Base-by-base conservation (phyloP, 2,329 filamentous ascomycete genomes). In the Epichloe uncinata region DNA sequence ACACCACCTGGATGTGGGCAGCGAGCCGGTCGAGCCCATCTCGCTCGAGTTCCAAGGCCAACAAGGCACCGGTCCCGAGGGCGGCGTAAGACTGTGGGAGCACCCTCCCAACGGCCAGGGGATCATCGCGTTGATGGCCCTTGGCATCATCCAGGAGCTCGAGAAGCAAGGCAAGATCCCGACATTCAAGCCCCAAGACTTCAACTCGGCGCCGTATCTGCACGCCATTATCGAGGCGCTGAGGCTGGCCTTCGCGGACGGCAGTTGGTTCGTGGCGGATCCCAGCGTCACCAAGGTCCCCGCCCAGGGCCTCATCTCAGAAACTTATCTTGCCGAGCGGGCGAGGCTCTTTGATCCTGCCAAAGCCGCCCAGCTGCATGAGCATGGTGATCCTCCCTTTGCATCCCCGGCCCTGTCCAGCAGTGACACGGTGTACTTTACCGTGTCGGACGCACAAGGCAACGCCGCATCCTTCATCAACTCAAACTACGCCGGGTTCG, bases 391-490 rank as follows among this genome's bases (percentile, higher is more conserved):
- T 22, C 73, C 73, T 0, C 54, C 59, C 0, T 86, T 63, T 35
- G 51, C 57, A 2, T 87, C 63, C 1, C 89, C 89, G 0, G 91
- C 91, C 0, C 80, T 94, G 53, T 83, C 82, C 54, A 85, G 85
- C 67, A 86, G 84, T 64, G 93, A 98, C 65, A 97, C 93, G 0
- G 93, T 97, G 30, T 97, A 97, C 71, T 95, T 97, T 62, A 82
- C 84, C 50, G 85, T 85, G 11, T 85, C 89, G 0, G 93, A 97
- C 69, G 67, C 73, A 1, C 72, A 81, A 34, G 93, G 93, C 49
- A 97, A 97, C 66, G 91, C 85, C 35, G 90, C 93, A 48, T 93
- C 85, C 20, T 96, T 97, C 70, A 97, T 97, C 72, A 97, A 95
- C 75, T 90, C 84, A 67, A 94, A 91, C 73, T 97, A 90, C 68